Percentiles rank a stretch among this genome's conserved stretches.
Conservation (phyloP, 176 grass and related monocot genomes). For the Avena sativa region DNA sequence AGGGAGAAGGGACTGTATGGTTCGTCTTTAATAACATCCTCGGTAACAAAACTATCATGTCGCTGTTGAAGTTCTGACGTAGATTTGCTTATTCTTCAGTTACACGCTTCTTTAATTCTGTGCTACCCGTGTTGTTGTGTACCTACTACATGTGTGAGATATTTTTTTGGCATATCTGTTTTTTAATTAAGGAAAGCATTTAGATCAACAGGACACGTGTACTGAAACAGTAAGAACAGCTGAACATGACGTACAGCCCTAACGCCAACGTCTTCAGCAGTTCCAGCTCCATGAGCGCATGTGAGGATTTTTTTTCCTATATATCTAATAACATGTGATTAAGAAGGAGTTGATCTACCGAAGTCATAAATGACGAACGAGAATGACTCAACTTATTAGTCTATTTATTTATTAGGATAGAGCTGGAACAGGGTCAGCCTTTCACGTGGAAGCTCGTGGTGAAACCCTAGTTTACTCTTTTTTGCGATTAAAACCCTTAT, state of each 20-base stretch:
- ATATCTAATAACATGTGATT: neutral
- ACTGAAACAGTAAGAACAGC: neutral
- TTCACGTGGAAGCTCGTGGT: neutral
- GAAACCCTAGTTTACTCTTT: neutral
- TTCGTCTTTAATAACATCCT: too few relatives aligned
- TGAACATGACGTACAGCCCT: neutral
- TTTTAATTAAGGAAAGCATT: neutral
- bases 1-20: neutral
- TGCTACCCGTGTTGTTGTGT: neutral
- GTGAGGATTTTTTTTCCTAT: neutral
- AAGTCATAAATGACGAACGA: neutral
- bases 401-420: neutral
- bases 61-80: neutral
- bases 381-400: neutral
- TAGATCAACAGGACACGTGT: neutral
- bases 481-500: too few relatives aligned
- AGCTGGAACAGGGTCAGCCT: neutral
- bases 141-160: neutral
- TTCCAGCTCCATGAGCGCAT: neutral
- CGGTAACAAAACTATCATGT: too few relatives aligned
- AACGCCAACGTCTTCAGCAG: neutral
- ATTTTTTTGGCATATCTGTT: neutral
- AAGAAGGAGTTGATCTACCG: neutral
- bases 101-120: neutral
- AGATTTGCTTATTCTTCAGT: neutral